Base-by-base conservation (phyloP, 2,329 filamentous ascomycete genomes). In the Shiraia bambusicola region DNA sequence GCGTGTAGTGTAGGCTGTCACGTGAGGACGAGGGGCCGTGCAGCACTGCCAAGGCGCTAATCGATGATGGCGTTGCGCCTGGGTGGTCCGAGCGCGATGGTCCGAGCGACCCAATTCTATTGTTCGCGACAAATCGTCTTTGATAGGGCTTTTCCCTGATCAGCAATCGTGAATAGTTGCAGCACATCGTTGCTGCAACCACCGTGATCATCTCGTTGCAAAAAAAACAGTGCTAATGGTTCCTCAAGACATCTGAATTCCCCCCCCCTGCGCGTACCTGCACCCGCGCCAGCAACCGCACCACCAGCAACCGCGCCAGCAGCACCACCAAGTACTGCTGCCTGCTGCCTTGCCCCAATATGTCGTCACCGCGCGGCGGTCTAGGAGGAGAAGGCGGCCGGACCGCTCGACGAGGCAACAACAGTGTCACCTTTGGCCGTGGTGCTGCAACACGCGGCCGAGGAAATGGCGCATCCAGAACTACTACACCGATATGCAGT, bases 361-460 rank as follows among this genome's bases (percentile, higher is more conserved):
- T 64, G 61, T 56, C 59, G 48, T 46, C 52, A 42, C 57, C 52
- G 40, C 59, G 60, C 33, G 57, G 54, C 42, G 48, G 42, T 15
- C 45, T 52, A 50, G 57, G 54, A 19, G 52, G 45, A 32, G 43
- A 48, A 27, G 53, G 54, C 22, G 50, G 48, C 8, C 52, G 55
- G 27, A 47, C 52, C 28, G 14, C 38, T 22, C 49, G 43, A 27
- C 46, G 52, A 34, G 32, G 35, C 15, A 47, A 42, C 29, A 39
- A 34, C 6, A 37, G 34, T 13, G 45, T 39, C 32, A 40, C 38
- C 6, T 32, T 41, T 3, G 38, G 28, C 34, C 40, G 50, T 16
- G 41, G 47, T 30, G 28, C 24, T 32, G 43, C 45, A 31, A 50
- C 45, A 24, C 52, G 54, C 30, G 57, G 50, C 11, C 49, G 49